phyloP scores from a whole-genome alignment of 805 yeast genomes.

The Starmerella gropengiesseri region DNA sequence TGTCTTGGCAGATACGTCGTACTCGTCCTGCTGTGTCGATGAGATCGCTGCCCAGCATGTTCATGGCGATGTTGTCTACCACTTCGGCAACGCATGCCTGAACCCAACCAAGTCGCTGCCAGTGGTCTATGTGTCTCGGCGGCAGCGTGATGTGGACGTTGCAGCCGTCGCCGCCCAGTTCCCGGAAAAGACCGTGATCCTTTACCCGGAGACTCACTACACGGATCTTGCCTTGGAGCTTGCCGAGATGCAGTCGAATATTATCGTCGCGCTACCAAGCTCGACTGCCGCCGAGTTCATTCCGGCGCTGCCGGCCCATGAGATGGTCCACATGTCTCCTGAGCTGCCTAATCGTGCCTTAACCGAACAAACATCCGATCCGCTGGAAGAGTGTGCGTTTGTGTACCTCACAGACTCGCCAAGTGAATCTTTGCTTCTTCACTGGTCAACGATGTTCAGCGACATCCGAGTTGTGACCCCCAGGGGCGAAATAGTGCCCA shows the following conservation, averaged over 20 bases:
- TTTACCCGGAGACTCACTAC: constrained; percentile 71
- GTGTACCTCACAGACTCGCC: constrained; percentile 39
- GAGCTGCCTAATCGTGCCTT: constrained; percentile 19
- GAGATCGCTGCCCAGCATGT: constrained; percentile 96
- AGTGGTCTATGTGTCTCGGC: constrained; percentile 71
- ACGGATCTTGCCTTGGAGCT: constrained; percentile 35
- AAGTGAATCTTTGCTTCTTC: constrained; percentile 65
- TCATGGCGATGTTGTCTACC: constrained; percentile 70
- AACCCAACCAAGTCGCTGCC: constrained; percentile 65
- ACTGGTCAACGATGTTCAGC: constrained; percentile 58
- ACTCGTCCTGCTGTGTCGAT: constrained; percentile 90
- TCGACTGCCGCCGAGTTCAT: constrained; percentile 19
- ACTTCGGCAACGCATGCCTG: constrained; percentile 91
- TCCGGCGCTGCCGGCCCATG: constrained; percentile 12
- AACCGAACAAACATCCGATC: not conserved
- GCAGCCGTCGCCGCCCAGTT: constrained; percentile 29
- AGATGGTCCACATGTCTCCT: not conserved
- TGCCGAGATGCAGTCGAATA: constrained; percentile 24
- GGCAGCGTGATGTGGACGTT: constrained; percentile 33
- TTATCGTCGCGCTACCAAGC: constrained; percentile 26
- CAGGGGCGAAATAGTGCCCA: constrained; percentile 5
- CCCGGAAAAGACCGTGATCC: constrained; percentile 16
- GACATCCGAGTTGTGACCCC: constrained; percentile 8
- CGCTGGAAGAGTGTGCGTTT: constrained; percentile 1
- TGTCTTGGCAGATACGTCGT: constrained; percentile 91